phyloP scores from a whole-genome alignment of 2,329 filamentous ascomycete species.

The Davidsoniella neocaledoniae region DNA sequence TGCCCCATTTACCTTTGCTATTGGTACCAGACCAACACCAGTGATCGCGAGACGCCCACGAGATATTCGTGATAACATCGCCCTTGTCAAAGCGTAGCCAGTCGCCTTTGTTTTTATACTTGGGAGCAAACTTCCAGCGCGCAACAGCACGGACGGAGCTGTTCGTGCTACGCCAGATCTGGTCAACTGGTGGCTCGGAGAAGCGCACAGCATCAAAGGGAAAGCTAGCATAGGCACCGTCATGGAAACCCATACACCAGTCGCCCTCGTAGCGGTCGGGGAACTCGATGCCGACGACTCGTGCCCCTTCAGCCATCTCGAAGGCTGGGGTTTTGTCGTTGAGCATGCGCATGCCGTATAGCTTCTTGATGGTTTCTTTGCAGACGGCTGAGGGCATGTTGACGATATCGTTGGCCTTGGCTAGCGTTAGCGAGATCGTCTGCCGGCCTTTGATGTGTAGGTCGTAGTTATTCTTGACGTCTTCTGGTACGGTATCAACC shows the following conservation, averaged over 20 bases:
- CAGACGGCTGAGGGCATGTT: constrained; percentile 29
- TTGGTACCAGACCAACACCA: constrained; percentile 42
- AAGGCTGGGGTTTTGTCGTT: constrained; percentile 28
- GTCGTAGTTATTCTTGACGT: constrained; percentile 34
- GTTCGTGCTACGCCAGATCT: constrained; percentile 28
- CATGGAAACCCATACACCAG: constrained; percentile 41
- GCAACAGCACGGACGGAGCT: constrained; percentile 32
- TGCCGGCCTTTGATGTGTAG: constrained; percentile 30
- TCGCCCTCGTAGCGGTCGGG: constrained; percentile 35
- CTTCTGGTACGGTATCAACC: constrained; percentile 22
- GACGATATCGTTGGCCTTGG: constrained; percentile 24
- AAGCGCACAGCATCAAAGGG: constrained; percentile 32
- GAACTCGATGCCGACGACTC: constrained; percentile 33
- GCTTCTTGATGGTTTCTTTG: constrained; percentile 29
- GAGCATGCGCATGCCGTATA: constrained; percentile 29
- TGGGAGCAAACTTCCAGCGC: constrained; percentile 36
- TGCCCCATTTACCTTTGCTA: constrained; percentile 33
- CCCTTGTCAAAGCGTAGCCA: constrained; percentile 50
- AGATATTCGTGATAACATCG: constrained; percentile 49
- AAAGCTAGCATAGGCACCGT: constrained; percentile 32
- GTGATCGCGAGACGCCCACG: constrained; percentile 30
- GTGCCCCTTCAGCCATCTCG: constrained; percentile 31
- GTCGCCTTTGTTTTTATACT: constrained; percentile 20
- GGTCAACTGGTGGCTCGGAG: constrained; percentile 27
- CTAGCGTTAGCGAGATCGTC: constrained; percentile 24